Percentiles rank a stretch among this genome's conserved stretches.
Evolutionary conservation across 2,329 filamentous ascomycete species (phyloP).

Genomic region (Fusarium falciforme): DNA sequence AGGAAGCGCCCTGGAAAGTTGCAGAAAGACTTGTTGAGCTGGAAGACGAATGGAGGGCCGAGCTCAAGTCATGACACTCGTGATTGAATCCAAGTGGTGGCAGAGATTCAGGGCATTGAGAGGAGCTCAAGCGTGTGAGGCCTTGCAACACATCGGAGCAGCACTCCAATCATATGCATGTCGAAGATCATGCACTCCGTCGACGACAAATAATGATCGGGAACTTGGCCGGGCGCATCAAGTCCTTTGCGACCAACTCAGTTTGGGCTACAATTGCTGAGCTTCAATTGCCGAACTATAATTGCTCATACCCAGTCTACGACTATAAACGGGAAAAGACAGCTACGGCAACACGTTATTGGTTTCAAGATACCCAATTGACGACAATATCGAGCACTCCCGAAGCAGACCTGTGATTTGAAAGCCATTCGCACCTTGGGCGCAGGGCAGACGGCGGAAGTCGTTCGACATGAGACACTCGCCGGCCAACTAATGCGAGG

Average conservation of each 20-base stretch:
- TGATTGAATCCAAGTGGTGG: neutral
- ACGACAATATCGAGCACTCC: neutral
- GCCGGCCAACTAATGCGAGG: neutral
- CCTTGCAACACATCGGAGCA: neutral
- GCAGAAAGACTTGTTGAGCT: constrained; percentile 61
- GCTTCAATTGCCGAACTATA: neutral
- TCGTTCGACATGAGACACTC: neutral
- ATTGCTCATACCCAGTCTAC: neutral
- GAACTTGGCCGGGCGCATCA: neutral
- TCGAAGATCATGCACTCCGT: neutral
- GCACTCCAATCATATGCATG: too few relatives aligned
- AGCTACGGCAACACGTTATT: neutral
- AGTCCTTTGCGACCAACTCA: neutral
- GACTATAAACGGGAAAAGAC: neutral
- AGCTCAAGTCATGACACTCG: constrained; percentile 33
- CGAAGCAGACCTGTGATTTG: constrained; percentile 12
- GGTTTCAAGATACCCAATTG: constrained; percentile 15
- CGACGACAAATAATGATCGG: neutral
- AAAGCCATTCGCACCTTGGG: neutral
- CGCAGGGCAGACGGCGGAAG: too few relatives aligned
- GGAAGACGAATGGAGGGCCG: constrained; percentile 52
- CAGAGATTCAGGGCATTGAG: neutral
- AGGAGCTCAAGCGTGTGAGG: neutral
- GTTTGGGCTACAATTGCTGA: neutral
- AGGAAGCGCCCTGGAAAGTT: constrained; percentile 63